These are phyloP conservation scores for Phaseolus lunatus DNA, from an alignment of 306 rosid genomes.

Conservation along the genomic window DNA sequence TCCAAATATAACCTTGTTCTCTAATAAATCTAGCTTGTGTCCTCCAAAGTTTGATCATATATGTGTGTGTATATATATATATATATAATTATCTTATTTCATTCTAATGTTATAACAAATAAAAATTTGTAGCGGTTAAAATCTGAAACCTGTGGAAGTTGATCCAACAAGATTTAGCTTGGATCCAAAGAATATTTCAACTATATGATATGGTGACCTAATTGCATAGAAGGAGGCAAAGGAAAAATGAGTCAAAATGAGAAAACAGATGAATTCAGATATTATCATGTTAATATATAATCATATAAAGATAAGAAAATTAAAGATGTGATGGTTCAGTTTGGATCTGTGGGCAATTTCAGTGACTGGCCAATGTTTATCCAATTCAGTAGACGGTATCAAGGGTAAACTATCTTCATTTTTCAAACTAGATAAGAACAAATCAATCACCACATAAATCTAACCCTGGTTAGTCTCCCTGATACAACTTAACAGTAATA, in stretches of 20 bases:
- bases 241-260: not conserved
- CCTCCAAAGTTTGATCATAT: not conserved
- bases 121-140: not conserved
- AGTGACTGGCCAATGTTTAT: not conserved
- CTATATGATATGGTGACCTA: not conserved
- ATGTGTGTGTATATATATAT: no score
- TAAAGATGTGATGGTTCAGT: not conserved
- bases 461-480: no score
- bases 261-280: not conserved
- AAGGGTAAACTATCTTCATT: not conserved
- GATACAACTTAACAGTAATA: no score
- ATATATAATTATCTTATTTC: not conserved
- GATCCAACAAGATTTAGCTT: not conserved
- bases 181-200: not conserved
- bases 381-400: not conserved
- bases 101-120: not conserved
- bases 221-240: not conserved
- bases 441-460: no score
- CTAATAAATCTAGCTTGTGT: not conserved
- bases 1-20: not conserved
- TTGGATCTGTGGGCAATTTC: constrained; percentile 12
- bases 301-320: not conserved
- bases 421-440: not conserved
- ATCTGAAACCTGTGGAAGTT: not conserved
- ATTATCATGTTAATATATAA: not conserved